Evolutionary conservation across 1,284 basidiomycete species (phyloP).

Genomic region (Blastosporella zonata): DNA sequence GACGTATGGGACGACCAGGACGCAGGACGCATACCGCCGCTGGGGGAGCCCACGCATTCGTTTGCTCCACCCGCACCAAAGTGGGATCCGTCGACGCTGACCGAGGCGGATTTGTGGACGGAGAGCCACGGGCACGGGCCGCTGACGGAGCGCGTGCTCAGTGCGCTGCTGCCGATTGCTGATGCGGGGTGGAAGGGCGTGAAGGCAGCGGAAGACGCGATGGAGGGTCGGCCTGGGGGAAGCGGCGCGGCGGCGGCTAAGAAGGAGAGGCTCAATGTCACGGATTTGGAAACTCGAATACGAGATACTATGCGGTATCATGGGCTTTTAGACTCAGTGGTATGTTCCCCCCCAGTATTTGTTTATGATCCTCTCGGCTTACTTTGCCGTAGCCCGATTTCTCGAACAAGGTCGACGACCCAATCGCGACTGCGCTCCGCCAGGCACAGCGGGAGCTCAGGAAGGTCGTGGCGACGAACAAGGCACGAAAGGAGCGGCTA

Average conservation of each 20-base stretch:
- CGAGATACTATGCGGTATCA: conserved; percentile 71
- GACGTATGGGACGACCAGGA: conserved; percentile 94
- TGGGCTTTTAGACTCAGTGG: conserved; percentile 57
- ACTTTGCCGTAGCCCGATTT: conserved; percentile 62
- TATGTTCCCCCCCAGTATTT: conserved; percentile 31
- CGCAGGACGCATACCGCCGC: conserved; percentile 33
- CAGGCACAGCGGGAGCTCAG: conserved; percentile 85
- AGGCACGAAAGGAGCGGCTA: conserved; percentile 75
- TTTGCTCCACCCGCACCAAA: conserved; percentile 49
- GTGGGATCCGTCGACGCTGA: conserved; percentile 73
- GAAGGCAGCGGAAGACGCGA: conserved; percentile 77
- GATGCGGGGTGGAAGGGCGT: conserved; percentile 71
- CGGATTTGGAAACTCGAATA: conserved; percentile 67
- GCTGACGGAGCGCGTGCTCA: conserved; percentile 77
- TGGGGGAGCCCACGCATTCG: conserved; percentile 32
- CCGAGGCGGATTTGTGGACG: conserved; percentile 57
- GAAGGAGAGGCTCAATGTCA: conserved; percentile 69
- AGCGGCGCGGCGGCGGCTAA: conserved; percentile 70
- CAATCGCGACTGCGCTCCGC: conserved; percentile 86
- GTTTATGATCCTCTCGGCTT: conserved; percentile 7
- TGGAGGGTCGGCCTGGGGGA: conserved; percentile 74
- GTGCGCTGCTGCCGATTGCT: conserved; percentile 69
- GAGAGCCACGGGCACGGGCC: conserved; percentile 78
- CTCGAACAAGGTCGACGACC: conserved; percentile 82
- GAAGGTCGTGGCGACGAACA: conserved; percentile 77